Conservation (phyloP, 2,329 filamentous ascomycete species). For the Fusarium sp. region DNA sequence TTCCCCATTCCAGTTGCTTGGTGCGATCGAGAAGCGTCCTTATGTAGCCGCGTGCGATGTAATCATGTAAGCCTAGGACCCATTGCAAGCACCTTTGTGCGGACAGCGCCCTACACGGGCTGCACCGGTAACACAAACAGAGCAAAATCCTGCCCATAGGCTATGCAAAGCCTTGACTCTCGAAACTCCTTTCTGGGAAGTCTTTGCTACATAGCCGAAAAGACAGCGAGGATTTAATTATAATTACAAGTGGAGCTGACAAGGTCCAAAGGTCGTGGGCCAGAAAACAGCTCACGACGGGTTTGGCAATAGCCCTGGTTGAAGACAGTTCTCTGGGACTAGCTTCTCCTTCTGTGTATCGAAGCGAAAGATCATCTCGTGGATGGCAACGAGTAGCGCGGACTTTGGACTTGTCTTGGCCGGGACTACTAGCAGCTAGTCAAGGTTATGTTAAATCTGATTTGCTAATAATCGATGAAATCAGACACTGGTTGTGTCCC, state of each 20-base stretch:
- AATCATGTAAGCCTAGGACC: not conserved
- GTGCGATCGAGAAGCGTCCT: slow-evolving; percentile 9
- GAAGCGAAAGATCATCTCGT: slow-evolving; percentile 32
- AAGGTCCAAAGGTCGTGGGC: slow-evolving; percentile 26
- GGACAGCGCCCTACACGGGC: not conserved
- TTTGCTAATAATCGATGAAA: slow-evolving; percentile 23
- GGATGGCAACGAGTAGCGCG: slow-evolving; percentile 27
- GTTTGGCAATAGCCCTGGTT: slow-evolving; percentile 19
- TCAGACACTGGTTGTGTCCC: slow-evolving; percentile 21
- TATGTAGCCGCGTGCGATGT: slow-evolving; percentile 7
- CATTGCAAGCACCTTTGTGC: not conserved
- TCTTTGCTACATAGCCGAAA: slow-evolving; percentile 14
- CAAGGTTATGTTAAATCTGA: slow-evolving; percentile 28
- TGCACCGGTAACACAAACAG: too few species aligned
- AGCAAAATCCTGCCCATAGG: not conserved
- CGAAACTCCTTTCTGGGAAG: slow-evolving; percentile 10
- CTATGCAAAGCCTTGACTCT: slow-evolving; percentile 6
- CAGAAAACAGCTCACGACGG: slow-evolving; percentile 37
- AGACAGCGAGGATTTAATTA: slow-evolving; percentile 29
- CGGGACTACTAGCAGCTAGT: slow-evolving; percentile 38
- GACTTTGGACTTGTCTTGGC: slow-evolving; percentile 33
- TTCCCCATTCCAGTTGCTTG: slow-evolving; percentile 24
- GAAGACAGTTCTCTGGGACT: slow-evolving; percentile 16
- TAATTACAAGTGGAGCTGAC: slow-evolving; percentile 27
- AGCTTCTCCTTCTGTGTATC: slow-evolving; percentile 22